These are phyloP conservation scores for Ogataea salicorniae DNA, from an alignment of 805 yeast genomes.

Conservation along the genomic window DNA sequence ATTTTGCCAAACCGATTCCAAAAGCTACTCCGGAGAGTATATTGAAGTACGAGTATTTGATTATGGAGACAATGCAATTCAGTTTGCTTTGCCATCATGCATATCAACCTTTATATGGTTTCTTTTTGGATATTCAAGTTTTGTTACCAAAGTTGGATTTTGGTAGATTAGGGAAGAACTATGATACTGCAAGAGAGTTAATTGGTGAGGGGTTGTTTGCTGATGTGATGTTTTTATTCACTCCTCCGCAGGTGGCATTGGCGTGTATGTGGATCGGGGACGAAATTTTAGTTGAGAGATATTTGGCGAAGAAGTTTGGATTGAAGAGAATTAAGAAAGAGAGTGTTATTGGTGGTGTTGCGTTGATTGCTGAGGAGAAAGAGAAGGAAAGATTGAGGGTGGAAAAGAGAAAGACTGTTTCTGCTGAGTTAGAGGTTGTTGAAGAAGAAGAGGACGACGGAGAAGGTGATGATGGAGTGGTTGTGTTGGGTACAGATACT, in stretches of 20 bases:
- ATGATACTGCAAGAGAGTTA: slow-evolving; percentile 64
- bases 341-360: slow-evolving; percentile 6
- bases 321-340: slow-evolving; percentile 20
- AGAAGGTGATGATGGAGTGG: background rate
- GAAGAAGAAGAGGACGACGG: slow-evolving; percentile 6
- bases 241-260: slow-evolving; percentile 95
- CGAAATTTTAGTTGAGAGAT: slow-evolving; percentile 56
- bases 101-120: slow-evolving; percentile 85
- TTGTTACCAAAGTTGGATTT: slow-evolving; percentile 45
- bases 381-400: slow-evolving; percentile 4
- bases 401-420: background rate
- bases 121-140: slow-evolving; percentile 82
- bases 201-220: slow-evolving; percentile 66
- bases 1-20: slow-evolving; percentile 67
- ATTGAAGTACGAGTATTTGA: slow-evolving; percentile 70
- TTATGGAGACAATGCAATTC: slow-evolving; percentile 70
- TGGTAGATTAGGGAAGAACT: slow-evolving; percentile 58
- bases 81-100: slow-evolving; percentile 87
- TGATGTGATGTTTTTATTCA: slow-evolving; percentile 69
- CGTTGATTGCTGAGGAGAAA: slow-evolving; percentile 7
- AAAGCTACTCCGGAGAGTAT: slow-evolving; percentile 64
- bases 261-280: slow-evolving; percentile 74
- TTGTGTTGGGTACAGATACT: background rate
- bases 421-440: slow-evolving; percentile 7
- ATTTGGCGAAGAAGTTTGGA: slow-evolving; percentile 60